Base-by-base conservation (phyloP, 352 stramenopile species). In the Pythium aphanidermatum region DNA sequence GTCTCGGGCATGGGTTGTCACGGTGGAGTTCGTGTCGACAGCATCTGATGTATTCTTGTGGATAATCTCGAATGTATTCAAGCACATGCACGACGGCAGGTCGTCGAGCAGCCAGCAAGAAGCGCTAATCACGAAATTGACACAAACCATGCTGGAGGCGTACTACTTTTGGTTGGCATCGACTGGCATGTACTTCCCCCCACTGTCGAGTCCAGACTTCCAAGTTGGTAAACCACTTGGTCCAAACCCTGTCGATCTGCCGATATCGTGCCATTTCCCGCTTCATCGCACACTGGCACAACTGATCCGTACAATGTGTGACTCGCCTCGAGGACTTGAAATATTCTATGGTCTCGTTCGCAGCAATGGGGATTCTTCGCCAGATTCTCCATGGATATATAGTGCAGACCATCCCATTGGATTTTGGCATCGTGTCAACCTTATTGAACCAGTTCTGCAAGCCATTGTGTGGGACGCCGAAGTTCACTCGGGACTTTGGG, bases 381-480 rank as follows among this genome's bases (percentile, higher is more conserved):
- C 64, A 5, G 35, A 63, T 13, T 73, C 62, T 9, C 46, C 86
- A 19, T 91, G 79, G 79, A 55, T 81, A 31, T 71, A 91, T 50
- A 57, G 70, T 39, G 34, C 37, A 16, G 60, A 84, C 28, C 83
- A 68, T 25, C 40, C 75, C 0, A 65, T 91, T 25, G 79, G 79
- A 3, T 88, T 86, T 54, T 93, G 81, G 81, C 81, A 93, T 63
- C 76, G 76, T 8, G 67, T 85, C 9, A 76, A 87, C 38, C 39
- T 91, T 43, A 84, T 91, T 32, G 72, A 88, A 28, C 82, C 82
- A 7, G 70, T 87, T 31, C 36, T 93, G 1, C 74, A 87, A 63
- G 70, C 78, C 14, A 86, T 93, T 29, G 76, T 93, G n/a, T 93
- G 82, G 82, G 82, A 93, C 45, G 72, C 82, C 13, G 78, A 93